Conservation (phyloP, 2,329 filamentous ascomycete genomes). For the Graphilbum sp. region DNA sequence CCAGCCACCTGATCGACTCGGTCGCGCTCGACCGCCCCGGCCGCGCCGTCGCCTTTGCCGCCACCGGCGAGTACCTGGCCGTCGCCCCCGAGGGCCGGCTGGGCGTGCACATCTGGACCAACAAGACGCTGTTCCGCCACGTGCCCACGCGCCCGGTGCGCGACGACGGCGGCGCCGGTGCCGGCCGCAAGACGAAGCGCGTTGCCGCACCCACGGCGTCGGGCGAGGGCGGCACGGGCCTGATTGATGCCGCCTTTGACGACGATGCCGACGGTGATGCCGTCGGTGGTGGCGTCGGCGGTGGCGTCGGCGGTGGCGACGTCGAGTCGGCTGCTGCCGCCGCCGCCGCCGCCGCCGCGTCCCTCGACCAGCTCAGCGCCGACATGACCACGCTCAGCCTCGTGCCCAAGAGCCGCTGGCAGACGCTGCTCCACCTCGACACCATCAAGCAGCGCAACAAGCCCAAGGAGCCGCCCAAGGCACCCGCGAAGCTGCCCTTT, state of each 20-base stretch:
- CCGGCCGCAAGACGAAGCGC: not conserved
- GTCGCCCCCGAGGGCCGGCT: conserved; percentile 68
- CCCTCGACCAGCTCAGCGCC: conserved; percentile 61
- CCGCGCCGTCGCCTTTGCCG: conserved; percentile 73
- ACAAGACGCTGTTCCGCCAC: conserved; percentile 79
- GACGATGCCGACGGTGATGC: conserved; percentile 26
- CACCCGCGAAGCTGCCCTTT: conserved; percentile 72
- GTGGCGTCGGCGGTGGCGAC: conserved; percentile 17
- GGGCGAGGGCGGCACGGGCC: conserved; percentile 60
- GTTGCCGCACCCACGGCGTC: conserved; percentile 53
- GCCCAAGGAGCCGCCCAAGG: conserved; percentile 79
- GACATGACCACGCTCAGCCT: conserved; percentile 80
- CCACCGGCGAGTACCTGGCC: conserved; percentile 85
- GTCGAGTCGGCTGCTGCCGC: conserved; percentile 34
- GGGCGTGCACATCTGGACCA: conserved; percentile 92
- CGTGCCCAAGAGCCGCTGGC: conserved; percentile 83
- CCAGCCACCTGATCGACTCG: conserved; percentile 86
- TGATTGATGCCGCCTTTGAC: conserved; percentile 63
- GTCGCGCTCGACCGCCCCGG: conserved; percentile 67
- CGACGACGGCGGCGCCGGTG: conserved; percentile 24
- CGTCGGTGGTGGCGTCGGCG: conserved; percentile 17
- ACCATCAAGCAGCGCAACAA: conserved; percentile 88
- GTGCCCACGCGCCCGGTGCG: conserved; percentile 74
- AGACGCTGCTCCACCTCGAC: conserved; percentile 84
- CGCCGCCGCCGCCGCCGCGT: conserved; percentile 16